These are phyloP conservation scores for Taxillus chinensis DNA, from an alignment of 164 flowering plant species.

Conservation along the genomic window DNA sequence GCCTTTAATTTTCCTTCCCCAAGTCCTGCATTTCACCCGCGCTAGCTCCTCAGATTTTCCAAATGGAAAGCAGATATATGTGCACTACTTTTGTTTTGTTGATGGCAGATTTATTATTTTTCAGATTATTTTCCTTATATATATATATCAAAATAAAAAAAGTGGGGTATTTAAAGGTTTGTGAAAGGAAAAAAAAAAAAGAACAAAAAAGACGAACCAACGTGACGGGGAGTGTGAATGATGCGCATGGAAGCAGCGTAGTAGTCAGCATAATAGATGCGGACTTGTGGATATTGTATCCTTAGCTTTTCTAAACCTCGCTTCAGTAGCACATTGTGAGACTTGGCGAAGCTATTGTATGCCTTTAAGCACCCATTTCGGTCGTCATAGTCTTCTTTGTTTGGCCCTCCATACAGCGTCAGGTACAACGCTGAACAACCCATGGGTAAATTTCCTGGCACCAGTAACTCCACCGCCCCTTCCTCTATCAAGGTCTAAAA, in stretches of 20 bases:
- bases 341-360: conserved; percentile 29
- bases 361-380: conserved; percentile 34
- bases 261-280: conserved; percentile 48
- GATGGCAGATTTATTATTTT: too few relatives aligned
- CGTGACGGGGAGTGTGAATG: conserved; percentile 20
- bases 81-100: too few relatives aligned
- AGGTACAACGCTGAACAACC: conserved; percentile 43
- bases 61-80: too few relatives aligned
- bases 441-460: conserved; percentile 49
- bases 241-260: conserved; percentile 31
- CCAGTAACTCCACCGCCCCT: conserved; percentile 43
- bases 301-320: conserved; percentile 24
- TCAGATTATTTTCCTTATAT: neutral
- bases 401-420: conserved; percentile 21
- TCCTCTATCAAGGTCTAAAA: conserved; percentile 35
- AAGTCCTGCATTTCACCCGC: conserved; percentile 26
- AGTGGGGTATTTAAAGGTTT: neutral
- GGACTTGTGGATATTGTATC: conserved; percentile 29
- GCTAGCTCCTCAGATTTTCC: too few relatives aligned
- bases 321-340: conserved; percentile 38
- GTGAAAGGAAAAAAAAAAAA: neutral
- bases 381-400: conserved; percentile 27
- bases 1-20: conserved; percentile 24
- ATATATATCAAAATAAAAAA: neutral
- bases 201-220: conserved; percentile 21